A percentile compares a stretch with the other conserved stretches of the same genome.
Conservation (phyloP, 805 yeast genomes). For the Helenozyma baotianmanensis region DNA sequence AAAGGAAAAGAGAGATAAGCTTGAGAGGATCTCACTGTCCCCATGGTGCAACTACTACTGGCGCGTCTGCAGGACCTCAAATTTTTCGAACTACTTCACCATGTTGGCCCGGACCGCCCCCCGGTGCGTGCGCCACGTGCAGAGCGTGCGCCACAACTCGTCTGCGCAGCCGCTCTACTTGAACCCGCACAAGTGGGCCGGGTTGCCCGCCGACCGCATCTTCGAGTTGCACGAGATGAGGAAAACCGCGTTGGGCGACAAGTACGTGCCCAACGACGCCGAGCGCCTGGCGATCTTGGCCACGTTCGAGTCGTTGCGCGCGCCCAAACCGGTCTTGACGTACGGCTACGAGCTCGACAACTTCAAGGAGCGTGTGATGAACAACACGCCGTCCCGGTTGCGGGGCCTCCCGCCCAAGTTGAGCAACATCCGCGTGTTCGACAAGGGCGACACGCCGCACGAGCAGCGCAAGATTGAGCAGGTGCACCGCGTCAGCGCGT, state of each 20-base stretch:
- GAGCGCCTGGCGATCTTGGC: slow-evolving; percentile 56
- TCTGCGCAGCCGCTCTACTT: slow-evolving; percentile 36
- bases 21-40: no score
- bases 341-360: slow-evolving; percentile 40
- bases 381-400: slow-evolving; percentile 32
- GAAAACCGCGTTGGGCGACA: slow-evolving; percentile 48
- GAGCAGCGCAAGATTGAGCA: slow-evolving; percentile 69
- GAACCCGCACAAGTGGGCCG: slow-evolving; percentile 68
- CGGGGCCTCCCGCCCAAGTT: slow-evolving; percentile 36
- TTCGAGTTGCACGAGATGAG: slow-evolving; percentile 59
- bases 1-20: no score
- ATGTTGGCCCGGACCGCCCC: neutral
- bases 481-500: slow-evolving; percentile 80
- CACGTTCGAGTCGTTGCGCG: slow-evolving; percentile 29
- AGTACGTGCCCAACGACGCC: slow-evolving; percentile 58
- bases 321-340: slow-evolving; percentile 28
- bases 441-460: slow-evolving; percentile 34
- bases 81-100: neutral
- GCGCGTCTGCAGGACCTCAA: no score
- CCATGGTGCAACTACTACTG: no score
- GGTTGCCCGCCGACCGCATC: slow-evolving; percentile 59
- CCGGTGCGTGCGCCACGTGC: neutral
- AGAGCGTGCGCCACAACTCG: slow-evolving; percentile 7
- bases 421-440: slow-evolving; percentile 32
- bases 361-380: slow-evolving; percentile 39